A percentile compares a stretch with the other conserved stretches of the same genome.
phyloP scores from a whole-genome alignment of 2,329 filamentous ascomycete genomes.

The Eutypa lata region DNA sequence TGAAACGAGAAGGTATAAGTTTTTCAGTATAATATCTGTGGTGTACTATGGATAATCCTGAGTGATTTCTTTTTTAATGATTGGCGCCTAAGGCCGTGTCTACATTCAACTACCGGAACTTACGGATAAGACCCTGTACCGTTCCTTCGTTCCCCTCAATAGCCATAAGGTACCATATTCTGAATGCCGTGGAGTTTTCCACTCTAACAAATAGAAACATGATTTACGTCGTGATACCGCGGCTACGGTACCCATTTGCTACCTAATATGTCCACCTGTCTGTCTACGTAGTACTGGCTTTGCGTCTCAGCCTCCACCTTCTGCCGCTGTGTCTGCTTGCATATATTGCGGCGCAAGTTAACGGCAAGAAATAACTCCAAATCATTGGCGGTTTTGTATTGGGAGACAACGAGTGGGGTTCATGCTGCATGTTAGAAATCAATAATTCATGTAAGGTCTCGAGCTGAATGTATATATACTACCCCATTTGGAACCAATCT shows the following conservation, averaged over 20 bases:
- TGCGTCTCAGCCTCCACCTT: background rate
- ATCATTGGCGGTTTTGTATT: background rate
- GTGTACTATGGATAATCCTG: too few relatives aligned
- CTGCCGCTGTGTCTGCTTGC: background rate
- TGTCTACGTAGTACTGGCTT: background rate
- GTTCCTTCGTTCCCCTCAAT: too few relatives aligned
- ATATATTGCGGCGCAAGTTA: background rate
- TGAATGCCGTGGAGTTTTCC: too few relatives aligned
- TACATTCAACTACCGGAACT: too few relatives aligned
- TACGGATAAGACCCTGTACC: too few relatives aligned
- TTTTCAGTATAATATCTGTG: too few relatives aligned
- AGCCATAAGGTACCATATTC: too few relatives aligned
- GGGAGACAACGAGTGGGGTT: background rate
- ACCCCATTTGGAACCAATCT: background rate
- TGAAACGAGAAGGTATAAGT: too few relatives aligned
- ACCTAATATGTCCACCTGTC: background rate
- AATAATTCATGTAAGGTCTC: background rate
- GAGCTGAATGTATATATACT: background rate
- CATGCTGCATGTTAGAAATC: background rate
- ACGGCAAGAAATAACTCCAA: background rate
- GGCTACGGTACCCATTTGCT: background rate
- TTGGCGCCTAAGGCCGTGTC: too few relatives aligned
- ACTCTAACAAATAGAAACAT: background rate
- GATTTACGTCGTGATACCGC: background rate
- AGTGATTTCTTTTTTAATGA: too few relatives aligned